Percentiles rank a stretch among this genome's conserved stretches.
These are phyloP conservation scores for Colletotrichum lini DNA, from an alignment of 2,329 filamentous ascomycete genomes.

Conservation along the genomic window DNA sequence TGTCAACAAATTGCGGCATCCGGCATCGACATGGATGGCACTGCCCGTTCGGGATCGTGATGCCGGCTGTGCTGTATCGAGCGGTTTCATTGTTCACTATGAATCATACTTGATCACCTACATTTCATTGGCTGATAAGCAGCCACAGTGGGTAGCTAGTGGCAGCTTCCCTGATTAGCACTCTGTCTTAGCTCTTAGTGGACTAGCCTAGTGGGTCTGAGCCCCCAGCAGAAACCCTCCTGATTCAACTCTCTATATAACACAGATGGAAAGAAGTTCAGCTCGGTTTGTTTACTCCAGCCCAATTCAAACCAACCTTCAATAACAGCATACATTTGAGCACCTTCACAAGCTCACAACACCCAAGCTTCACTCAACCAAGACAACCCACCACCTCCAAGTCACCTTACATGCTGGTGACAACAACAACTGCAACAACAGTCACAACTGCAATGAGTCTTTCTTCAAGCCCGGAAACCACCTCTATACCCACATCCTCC, in stretches of 20 bases:
- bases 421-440: background rate
- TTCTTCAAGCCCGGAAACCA: background rate
- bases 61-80: background rate
- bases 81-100: slow-evolving; percentile 16
- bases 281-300: too few relatives aligned
- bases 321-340: background rate
- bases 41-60: too few relatives aligned
- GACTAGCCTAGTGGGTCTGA: background rate
- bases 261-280: background rate
- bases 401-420: background rate
- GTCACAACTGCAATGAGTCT: background rate
- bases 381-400: too few relatives aligned
- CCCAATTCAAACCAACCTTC: too few relatives aligned
- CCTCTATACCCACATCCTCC: too few relatives aligned
- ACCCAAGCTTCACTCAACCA: background rate
- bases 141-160: background rate
- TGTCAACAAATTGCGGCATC: too few relatives aligned
- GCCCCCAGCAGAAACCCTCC: background rate
- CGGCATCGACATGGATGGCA: too few relatives aligned
- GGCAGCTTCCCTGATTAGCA: background rate
- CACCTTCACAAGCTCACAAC: too few relatives aligned
- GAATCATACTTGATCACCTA: slow-evolving; percentile 11
- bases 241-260: background rate
- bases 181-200: background rate
- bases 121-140: background rate